Evolutionary conservation across 2,329 filamentous ascomycete species (phyloP), one percentile per base, ranked within the genome.

Genomic region (Colletotrichum orbiculare): DNA sequence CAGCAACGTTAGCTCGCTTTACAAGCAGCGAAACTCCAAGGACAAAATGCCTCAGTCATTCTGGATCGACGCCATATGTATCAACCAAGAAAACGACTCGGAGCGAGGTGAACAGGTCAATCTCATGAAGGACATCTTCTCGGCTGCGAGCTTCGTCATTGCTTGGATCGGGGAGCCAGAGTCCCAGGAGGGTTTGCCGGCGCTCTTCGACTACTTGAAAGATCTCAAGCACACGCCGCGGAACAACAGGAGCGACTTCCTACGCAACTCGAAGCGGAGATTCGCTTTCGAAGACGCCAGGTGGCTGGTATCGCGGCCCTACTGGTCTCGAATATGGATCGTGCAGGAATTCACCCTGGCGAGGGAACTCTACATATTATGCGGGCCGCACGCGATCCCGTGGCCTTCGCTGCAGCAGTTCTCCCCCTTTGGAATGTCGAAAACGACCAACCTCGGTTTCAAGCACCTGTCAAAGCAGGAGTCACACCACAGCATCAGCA

Each of bases 31-130:
- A 53, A 63, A 57, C 11, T 33, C 17, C 17, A 33, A 42, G 34
- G 9, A 25, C 4, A 11, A 37, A 25, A 15, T n/a, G 7, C 54
- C 54, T 2, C 8, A 48, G 25, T 47, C 42, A 33, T 68, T 79
- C 4, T 80, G 78, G 78, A 75, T 78, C 2, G 78, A 80, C 49
- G 77, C 79, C 62, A 69, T 79, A 35, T 79, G 78, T 65, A 78
- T 79, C 61, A 77, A 80, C 56, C 78, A 79, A 69, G 69, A 72
- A 4, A 74, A 79, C 39, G 68, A 74, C 12, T 63, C 63, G 1
- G 78, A 80, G 63, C 71, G 77, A 33, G 73, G 75, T 49, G 70
- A 69, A n/a, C 78, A 80, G 69, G 77, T 79, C 17, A 67, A 69
- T 43, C 58, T 80, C 10, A 79, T 80, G 78, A 77, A 78, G 54